These are phyloP conservation scores for Clausena lansium DNA, from an alignment of 345 rosid genomes.

Conservation along the genomic window DNA sequence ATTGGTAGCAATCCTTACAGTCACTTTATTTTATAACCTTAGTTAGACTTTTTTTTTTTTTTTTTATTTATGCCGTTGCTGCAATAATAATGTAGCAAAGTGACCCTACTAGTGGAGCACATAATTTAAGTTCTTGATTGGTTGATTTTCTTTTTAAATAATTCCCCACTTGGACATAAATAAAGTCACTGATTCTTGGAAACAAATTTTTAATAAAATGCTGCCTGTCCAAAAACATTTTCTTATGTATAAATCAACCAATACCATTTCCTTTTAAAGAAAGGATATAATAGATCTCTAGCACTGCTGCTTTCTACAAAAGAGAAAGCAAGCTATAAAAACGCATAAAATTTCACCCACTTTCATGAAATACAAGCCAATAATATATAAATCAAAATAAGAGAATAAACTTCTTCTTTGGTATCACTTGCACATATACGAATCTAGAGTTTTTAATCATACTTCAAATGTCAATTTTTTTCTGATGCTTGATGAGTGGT, in stretches of 20 bases:
- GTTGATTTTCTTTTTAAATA: slow-evolving; percentile 2
- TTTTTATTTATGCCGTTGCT: neutral
- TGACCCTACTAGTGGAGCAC: neutral
- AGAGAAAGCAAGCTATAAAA: neutral
- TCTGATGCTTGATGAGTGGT: neutral
- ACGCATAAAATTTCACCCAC: slow-evolving; percentile 6
- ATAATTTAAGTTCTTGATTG: neutral
- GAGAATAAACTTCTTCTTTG: neutral
- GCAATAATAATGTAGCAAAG: neutral
- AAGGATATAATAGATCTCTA: neutral
- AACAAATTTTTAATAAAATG: neutral
- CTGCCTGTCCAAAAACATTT: neutral
- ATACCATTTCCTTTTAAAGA: slow-evolving; percentile 3
- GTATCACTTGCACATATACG: neutral
- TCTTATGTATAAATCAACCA: neutral
- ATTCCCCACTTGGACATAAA: neutral
- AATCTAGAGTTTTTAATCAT: neutral
- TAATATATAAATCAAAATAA: neutral
- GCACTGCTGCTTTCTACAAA: neutral
- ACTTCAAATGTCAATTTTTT: neutral
- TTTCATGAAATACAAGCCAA: slow-evolving; percentile 7
- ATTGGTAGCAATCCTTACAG: neutral
- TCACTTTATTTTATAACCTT: neutral
- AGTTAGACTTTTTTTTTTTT: neutral
- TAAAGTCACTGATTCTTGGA: neutral